Conservation (phyloP, 176 grass and related monocot genomes). For the Luzula sylvatica region DNA sequence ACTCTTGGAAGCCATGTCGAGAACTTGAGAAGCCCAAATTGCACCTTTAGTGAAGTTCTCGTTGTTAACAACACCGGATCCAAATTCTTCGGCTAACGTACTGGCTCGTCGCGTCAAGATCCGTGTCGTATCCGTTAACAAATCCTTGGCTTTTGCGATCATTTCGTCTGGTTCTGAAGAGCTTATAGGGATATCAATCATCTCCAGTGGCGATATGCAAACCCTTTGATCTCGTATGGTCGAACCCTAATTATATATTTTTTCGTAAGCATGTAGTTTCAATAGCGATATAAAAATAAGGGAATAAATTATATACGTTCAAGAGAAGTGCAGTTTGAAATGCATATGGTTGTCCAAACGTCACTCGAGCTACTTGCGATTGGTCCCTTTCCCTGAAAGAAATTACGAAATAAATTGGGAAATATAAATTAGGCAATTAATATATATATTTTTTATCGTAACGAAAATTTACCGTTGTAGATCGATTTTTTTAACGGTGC, state of each 20-base stretch:
- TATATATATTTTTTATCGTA: neutral
- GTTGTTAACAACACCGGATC: conserved; percentile 7
- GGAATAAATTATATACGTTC: neutral
- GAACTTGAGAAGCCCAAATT: conserved; percentile 3
- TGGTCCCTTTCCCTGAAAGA: neutral
- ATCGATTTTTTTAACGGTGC: conserved; percentile 18
- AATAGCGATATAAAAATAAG: no score
- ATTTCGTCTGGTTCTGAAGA: neutral
- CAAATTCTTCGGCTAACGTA: neutral
- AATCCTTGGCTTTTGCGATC: conserved; percentile 19
- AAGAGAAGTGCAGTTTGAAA: conserved; percentile 27
- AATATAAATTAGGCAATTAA: neutral
- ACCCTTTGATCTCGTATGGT: neutral
- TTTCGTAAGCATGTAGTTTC: neutral
- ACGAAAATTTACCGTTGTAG: conserved; percentile 17
- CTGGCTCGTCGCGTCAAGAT: neutral
- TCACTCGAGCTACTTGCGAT: conserved; percentile 15
- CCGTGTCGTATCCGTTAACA: neutral
- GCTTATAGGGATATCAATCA: conserved; percentile 13
- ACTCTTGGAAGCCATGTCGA: conserved; percentile 13
- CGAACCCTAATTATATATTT: neutral
- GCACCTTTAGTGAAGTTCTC: conserved; percentile 8
- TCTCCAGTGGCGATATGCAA: conserved; percentile 15
- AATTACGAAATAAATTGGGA: neutral
- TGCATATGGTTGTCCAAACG: conserved; percentile 30